Base-by-base conservation (phyloP, 345 rosid species). In the Dovyalis caffra region DNA sequence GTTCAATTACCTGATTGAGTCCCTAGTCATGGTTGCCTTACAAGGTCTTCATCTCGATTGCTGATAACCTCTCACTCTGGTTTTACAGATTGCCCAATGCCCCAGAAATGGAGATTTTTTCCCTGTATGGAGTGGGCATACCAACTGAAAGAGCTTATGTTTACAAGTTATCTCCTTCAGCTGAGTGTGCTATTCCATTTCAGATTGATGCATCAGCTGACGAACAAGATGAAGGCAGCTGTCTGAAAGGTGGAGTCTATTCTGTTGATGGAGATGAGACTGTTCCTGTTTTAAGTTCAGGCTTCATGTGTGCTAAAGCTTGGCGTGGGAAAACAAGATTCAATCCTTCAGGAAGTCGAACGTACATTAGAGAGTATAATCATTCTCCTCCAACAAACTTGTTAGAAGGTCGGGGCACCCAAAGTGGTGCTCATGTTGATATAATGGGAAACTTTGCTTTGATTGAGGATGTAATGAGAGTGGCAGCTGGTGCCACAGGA, bases 381-480 rank as follows among this genome's bases (percentile, higher is more conserved):
- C 98, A 95, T 82, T 81, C 89, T 74, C 99, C 98, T 35, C 98
- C 98, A 0, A 84, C 97, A 26, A 93, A 89, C 74, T 83, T 95
- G 51, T 83, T 95, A 18, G 98, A 95, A 79, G 99, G 98, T 8
- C 86, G 99, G 0, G 98, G 99, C 69, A 95, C 94, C 1, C 96
- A 83, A 74, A 95, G 99, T 58, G 98, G 97, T 8, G 87, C 88
- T 7, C 98, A 95, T 80, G 98, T 93, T 6, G 99, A 95, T 74
- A 90, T 95, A 64, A 91, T 95, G 99, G 99, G 99, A 61, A 95
- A 95, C 80, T 95, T 95, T 76, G 98, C 92, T 8, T 73, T 95
- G 77, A 91, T 95, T 1, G 98, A 95, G 75, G 98, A 95, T 72
- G 62, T 93, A 40, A 85, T 93, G 80, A 87, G 96, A 82, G 83